phyloP scores from a whole-genome alignment of 805 yeast species.

The Ogataea ganodermae region DNA sequence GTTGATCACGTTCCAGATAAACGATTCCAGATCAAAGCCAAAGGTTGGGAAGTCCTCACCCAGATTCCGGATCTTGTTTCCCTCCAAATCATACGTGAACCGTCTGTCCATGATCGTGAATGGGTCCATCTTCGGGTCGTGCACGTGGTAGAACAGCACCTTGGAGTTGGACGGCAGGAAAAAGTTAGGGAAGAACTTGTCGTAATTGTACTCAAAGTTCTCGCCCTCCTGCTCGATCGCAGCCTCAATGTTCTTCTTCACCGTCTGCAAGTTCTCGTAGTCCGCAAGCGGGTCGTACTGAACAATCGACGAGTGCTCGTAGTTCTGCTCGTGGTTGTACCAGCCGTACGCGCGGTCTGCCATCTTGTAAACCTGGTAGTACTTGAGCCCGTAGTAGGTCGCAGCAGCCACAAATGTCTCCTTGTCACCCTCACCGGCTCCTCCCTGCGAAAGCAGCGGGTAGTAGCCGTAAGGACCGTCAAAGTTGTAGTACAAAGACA shows the following conservation, averaged over 20 bases:
- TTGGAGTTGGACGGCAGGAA: conserved; percentile 33
- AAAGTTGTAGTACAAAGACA: conserved; percentile 65
- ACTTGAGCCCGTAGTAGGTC: conserved; percentile 47
- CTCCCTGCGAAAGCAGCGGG: conserved; percentile 60
- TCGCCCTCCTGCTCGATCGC: conserved; percentile 28
- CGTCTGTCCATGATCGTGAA: conserved; percentile 38
- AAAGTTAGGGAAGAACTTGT: conserved; percentile 26
- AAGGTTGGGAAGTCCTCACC: conserved; percentile 37
- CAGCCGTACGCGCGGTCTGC: conserved; percentile 37
- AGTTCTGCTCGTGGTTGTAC: conserved; percentile 33
- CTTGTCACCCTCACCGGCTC: conserved; percentile 76
- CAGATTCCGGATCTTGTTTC: conserved; percentile 34
- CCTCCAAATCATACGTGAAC: conserved; percentile 33
- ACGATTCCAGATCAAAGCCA: conserved; percentile 36
- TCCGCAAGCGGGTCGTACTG: conserved; percentile 38
- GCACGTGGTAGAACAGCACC: conserved; percentile 47
- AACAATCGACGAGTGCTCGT: conserved; percentile 38
- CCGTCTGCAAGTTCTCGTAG: conserved; percentile 30
- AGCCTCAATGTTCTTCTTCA: conserved; percentile 22
- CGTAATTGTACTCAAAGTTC: conserved; percentile 32
- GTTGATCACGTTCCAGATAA: conserved; percentile 37
- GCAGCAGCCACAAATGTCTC: conserved; percentile 78
- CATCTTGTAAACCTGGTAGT: conserved; percentile 53
- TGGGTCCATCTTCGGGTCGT: conserved; percentile 58
- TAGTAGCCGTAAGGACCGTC: conserved; percentile 63